Conservation (phyloP, 345 rosid genomes). For the Anastatica hierochuntica region DNA sequence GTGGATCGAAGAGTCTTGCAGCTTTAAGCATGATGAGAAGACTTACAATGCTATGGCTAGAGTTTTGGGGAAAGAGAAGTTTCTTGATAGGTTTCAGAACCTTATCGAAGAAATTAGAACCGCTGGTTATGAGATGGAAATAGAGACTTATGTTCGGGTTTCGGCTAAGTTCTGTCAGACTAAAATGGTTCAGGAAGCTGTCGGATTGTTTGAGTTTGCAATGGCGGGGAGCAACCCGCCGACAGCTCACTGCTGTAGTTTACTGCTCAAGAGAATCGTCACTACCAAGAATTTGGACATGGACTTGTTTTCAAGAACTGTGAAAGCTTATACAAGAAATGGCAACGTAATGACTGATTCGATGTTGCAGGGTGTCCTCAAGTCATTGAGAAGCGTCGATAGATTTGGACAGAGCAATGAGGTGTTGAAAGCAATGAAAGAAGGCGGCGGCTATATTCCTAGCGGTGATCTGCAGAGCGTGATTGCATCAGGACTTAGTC, state of each 20-base stretch:
- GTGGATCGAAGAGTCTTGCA: constrained; percentile 62
- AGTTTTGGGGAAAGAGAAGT: constrained; percentile 72
- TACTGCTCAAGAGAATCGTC: constrained; percentile 51
- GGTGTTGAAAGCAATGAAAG: constrained; percentile 63
- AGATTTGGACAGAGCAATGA: constrained; percentile 47
- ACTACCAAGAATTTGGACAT: constrained; percentile 46
- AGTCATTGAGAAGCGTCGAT: constrained; percentile 59
- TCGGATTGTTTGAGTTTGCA: constrained; percentile 30
- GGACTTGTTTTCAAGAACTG: constrained; percentile 54
- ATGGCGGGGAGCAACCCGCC: constrained; percentile 65
- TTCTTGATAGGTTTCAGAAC: constrained; percentile 66
- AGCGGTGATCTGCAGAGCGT: constrained; percentile 38
- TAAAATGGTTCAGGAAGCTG: constrained; percentile 21
- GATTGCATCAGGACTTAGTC: constrained; percentile 48
- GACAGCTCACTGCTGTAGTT: constrained; percentile 25
- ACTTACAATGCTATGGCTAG: constrained; percentile 69
- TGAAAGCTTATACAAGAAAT: constrained; percentile 37
- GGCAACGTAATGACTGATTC: constrained; percentile 52
- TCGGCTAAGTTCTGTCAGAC: constrained; percentile 27
- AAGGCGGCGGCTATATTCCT: constrained; percentile 39
- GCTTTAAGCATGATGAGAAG: constrained; percentile 40
- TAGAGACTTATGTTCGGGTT: constrained; percentile 47
- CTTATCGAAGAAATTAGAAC: constrained; percentile 50
- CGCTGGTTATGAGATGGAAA: constrained; percentile 55
- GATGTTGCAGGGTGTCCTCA: constrained; percentile 46